Conservation (phyloP, 805 yeast species). For the Wickerhamiella slavikovae region DNA sequence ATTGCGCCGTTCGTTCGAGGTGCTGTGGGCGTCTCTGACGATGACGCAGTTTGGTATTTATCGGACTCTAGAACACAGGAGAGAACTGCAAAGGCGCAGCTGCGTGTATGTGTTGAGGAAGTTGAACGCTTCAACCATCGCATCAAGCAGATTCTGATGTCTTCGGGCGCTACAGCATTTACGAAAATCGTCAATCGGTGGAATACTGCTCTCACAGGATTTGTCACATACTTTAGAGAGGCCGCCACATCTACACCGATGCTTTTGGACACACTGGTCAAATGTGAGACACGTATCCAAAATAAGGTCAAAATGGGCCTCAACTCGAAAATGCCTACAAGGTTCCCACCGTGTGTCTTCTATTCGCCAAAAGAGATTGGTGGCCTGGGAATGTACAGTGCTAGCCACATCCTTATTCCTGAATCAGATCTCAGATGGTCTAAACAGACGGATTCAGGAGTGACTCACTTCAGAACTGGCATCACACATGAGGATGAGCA, state of each 20-base stretch:
- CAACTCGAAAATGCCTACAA: slow-evolving; percentile 93
- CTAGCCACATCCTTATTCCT: slow-evolving; percentile 88
- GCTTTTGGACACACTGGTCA: slow-evolving; percentile 62
- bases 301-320: slow-evolving; percentile 86
- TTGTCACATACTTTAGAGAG: slow-evolving; percentile 81
- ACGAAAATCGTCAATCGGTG: slow-evolving; percentile 87
- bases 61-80: slow-evolving; percentile 52
- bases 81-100: slow-evolving; percentile 69
- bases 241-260: slow-evolving; percentile 72
- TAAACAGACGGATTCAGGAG: slow-evolving; percentile 81
- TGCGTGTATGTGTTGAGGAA: slow-evolving; percentile 66
- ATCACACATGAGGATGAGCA: slow-evolving; percentile 54
- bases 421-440: slow-evolving; percentile 85
- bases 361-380: slow-evolving; percentile 96
- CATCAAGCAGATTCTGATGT: slow-evolving; percentile 77
- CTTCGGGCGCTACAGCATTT: slow-evolving; percentile 89
- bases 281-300: slow-evolving; percentile 82
- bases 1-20: slow-evolving; percentile 55
- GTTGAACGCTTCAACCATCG: slow-evolving; percentile 64
- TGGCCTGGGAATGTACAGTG: slow-evolving; percentile 94
- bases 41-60: slow-evolving; percentile 87
- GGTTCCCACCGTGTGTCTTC: slow-evolving; percentile 97
- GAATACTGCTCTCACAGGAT: slow-evolving; percentile 77
- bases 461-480: slow-evolving; percentile 85
- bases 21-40: slow-evolving; percentile 30